phyloP scores from a whole-genome alignment of 306 rosid species.

The Lathyrus aphaca region DNA sequence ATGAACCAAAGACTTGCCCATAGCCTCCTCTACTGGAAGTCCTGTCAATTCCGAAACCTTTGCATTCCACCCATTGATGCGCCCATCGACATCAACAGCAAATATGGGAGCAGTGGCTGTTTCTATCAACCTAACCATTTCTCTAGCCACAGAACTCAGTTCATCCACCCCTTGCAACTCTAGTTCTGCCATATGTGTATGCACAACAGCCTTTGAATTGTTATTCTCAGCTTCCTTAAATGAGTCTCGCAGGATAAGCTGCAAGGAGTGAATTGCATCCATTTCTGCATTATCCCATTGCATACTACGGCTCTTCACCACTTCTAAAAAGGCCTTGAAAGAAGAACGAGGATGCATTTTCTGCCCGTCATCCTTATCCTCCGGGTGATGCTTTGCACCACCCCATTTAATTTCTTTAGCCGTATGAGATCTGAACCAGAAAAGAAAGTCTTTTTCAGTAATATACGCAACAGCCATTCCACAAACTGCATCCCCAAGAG shows the following conservation, averaged over 20 bases:
- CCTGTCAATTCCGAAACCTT: slow-evolving; percentile 95
- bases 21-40: slow-evolving; percentile 84
- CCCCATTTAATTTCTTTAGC: slow-evolving; percentile 97
- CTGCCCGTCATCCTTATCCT: slow-evolving; percentile 97
- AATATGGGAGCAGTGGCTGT: slow-evolving; percentile 99
- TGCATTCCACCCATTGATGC: slow-evolving; percentile 95
- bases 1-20: slow-evolving; percentile 84
- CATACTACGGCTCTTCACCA: slow-evolving; percentile 92
- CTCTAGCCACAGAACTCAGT: slow-evolving; percentile 95
- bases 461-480: slow-evolving; percentile 98
- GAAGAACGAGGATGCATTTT: slow-evolving; percentile 99
- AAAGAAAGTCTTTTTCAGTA: slow-evolving; percentile 74
- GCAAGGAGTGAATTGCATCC: slow-evolving; percentile 98
- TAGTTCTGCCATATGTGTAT: slow-evolving; percentile 52
- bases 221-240: slow-evolving; percentile 65
- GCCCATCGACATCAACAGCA: slow-evolving; percentile 84
- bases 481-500: slow-evolving; percentile 90
- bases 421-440: slow-evolving; percentile 97
- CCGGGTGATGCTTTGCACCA: slow-evolving; percentile 98
- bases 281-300: slow-evolving; percentile 96
- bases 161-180: slow-evolving; percentile 87
- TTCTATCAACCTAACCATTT: slow-evolving; percentile 97
- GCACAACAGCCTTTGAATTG: slow-evolving; percentile 73
- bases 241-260: slow-evolving; percentile 90
- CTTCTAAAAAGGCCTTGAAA: slow-evolving; percentile 94